A percentile compares a stretch with the other conserved stretches of the same genome.
Conservation (phyloP, 2,329 filamentous ascomycete species). For the Nothopassalora personata region DNA sequence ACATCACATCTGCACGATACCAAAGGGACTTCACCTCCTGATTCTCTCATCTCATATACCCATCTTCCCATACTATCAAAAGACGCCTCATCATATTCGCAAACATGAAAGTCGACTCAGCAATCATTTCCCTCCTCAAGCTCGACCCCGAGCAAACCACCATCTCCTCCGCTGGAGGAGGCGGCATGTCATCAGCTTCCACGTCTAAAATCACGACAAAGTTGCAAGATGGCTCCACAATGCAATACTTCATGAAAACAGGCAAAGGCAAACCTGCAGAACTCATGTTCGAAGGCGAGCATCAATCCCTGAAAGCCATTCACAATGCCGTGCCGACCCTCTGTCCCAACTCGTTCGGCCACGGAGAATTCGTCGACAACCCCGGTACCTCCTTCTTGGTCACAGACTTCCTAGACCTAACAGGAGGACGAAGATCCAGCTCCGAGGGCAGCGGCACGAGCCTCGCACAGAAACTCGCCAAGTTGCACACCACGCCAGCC, state of each 20-base stretch:
- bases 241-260: slow-evolving; percentile 67
- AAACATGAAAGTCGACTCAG: slow-evolving; percentile 54
- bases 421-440: slow-evolving; percentile 25
- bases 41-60: neutral
- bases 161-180: slow-evolving; percentile 58
- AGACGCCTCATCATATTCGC: slow-evolving; percentile 6
- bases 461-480: slow-evolving; percentile 71
- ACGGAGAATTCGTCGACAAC: slow-evolving; percentile 53
- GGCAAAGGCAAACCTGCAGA: slow-evolving; percentile 55
- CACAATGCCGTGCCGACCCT: slow-evolving; percentile 65
- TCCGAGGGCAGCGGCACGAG: slow-evolving; percentile 40
- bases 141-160: slow-evolving; percentile 52
- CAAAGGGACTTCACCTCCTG: neutral
- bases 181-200: slow-evolving; percentile 58
- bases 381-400: slow-evolving; percentile 52
- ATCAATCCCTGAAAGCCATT: slow-evolving; percentile 78
- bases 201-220: slow-evolving; percentile 56
- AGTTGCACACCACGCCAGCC: slow-evolving; percentile 70
- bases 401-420: slow-evolving; percentile 75
- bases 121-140: slow-evolving; percentile 56
- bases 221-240: slow-evolving; percentile 45
- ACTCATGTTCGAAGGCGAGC: slow-evolving; percentile 73
- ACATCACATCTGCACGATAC: slow-evolving; percentile 1
- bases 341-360: slow-evolving; percentile 69
- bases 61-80: neutral